A percentile compares a stretch with the other conserved stretches of the same genome.
These are phyloP conservation scores for Trametes cingulata DNA, from an alignment of 768 basidiomycete genomes.

Conservation along the genomic window DNA sequence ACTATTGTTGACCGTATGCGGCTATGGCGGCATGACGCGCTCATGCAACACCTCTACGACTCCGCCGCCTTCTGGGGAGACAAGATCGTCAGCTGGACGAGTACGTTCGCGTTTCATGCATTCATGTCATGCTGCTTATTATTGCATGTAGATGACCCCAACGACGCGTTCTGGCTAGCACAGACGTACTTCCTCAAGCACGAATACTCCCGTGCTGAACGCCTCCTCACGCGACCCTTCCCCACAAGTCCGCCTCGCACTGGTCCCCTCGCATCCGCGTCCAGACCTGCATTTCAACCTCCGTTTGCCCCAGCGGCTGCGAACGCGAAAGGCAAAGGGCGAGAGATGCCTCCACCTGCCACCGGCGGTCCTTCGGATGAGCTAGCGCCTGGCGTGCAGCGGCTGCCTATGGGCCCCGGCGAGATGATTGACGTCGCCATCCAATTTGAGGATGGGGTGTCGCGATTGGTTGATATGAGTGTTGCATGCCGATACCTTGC, in stretches of 20 bases:
- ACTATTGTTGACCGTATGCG: constrained; percentile 94
- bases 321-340: constrained; percentile 61
- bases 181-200: constrained; percentile 97
- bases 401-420: constrained; percentile 64
- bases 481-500: constrained; percentile 95
- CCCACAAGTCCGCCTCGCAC: constrained; percentile 44
- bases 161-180: constrained; percentile 99
- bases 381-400: constrained; percentile 37
- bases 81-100: constrained; percentile 94
- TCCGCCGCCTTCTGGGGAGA: constrained; percentile 99
- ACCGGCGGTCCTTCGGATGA: constrained; percentile 11
- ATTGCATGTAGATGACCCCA: constrained; percentile 72
- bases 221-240: constrained; percentile 87
- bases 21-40: constrained; percentile 94
- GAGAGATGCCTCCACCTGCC: constrained; percentile 38
- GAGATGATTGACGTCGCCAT: constrained; percentile 72
- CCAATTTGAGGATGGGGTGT: constrained; percentile 62
- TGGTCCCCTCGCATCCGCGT: constrained; percentile 31
- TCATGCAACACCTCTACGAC: constrained; percentile 98
- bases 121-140: background rate
- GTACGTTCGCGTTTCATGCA: constrained; percentile 45
- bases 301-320: constrained; percentile 21
- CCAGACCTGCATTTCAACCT: constrained; percentile 44
- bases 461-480: constrained; percentile 89
- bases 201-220: constrained; percentile 93